These are phyloP conservation scores for Isabelozyma heimii DNA, from an alignment of 805 yeast species.

Conservation along the genomic window DNA sequence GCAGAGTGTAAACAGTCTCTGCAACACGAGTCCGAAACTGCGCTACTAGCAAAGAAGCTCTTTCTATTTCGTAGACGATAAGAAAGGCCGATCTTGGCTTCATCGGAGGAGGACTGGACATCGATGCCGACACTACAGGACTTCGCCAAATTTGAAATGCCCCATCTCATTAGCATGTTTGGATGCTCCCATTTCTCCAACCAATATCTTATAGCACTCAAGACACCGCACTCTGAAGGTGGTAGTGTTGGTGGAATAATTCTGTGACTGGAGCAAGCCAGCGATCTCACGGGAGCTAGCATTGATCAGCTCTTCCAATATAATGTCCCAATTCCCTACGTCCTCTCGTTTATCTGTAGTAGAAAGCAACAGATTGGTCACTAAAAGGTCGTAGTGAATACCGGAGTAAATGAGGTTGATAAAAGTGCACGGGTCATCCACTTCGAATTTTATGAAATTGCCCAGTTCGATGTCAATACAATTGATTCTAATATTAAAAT, in stretches of 20 bases:
- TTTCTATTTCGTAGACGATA: no score
- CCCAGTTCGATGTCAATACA: conserved; percentile 67
- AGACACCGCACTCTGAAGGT: conserved; percentile 57
- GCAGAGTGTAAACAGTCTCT: no score
- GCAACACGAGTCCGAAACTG: no score
- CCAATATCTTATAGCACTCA: conserved; percentile 47
- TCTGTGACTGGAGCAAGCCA: conserved; percentile 42
- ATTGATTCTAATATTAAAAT: conserved; percentile 49
- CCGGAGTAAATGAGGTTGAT: conserved; percentile 65
- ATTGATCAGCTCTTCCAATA: conserved; percentile 27
- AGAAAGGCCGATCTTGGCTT: no score
- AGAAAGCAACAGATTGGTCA: conserved; percentile 24
- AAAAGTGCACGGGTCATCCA: conserved; percentile 35
- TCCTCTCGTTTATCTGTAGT: conserved; percentile 28
- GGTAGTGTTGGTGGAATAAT: conserved; percentile 65
- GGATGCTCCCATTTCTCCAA: conserved; percentile 64
- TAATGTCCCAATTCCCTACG: conserved; percentile 36
- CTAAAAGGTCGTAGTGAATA: conserved; percentile 68
- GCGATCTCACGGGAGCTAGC: conserved; percentile 41
- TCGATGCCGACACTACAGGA: conserved; percentile 9
- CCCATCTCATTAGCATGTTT: conserved; percentile 63
- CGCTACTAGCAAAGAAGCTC: no score
- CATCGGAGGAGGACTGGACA: no score
- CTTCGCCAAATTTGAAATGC: conserved; percentile 63
- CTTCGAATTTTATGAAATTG: conserved; percentile 50